Evolutionary conservation across 768 basidiomycete genomes (phyloP).

Genomic region (Russula virescens): DNA sequence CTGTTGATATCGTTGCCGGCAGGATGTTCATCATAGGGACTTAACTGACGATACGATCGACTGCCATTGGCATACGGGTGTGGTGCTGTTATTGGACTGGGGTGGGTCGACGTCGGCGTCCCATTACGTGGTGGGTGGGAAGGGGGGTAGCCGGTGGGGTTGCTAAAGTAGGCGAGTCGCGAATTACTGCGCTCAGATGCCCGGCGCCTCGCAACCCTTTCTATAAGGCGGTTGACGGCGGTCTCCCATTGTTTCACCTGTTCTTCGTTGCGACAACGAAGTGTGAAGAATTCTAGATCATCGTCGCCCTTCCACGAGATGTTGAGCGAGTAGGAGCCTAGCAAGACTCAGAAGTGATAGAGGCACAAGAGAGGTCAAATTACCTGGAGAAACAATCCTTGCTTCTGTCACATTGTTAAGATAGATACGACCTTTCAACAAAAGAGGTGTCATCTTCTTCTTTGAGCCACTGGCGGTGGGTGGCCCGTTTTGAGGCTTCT

Average conservation of each 20-base stretch:
- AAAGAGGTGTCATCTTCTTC: slow-evolving; percentile 73
- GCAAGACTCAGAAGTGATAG: slow-evolving; percentile 1
- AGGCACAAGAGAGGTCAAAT: slow-evolving; percentile 29
- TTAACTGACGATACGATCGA: slow-evolving; percentile 21
- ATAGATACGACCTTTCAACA: slow-evolving; percentile 95
- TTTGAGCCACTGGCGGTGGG: slow-evolving; percentile 48
- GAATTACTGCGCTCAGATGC: slow-evolving; percentile 59
- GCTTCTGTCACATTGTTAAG: slow-evolving; percentile 92
- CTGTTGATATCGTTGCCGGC: slow-evolving; percentile 26
- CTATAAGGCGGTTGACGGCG: slow-evolving; percentile 82
- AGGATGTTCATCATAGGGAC: slow-evolving; percentile 20
- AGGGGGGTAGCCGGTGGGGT: slow-evolving; percentile 42
- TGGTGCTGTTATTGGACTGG: slow-evolving; percentile 4
- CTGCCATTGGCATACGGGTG: slow-evolving; percentile 27
- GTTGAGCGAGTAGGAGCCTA: slow-evolving; percentile 70
- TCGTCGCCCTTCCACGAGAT: slow-evolving; percentile 96
- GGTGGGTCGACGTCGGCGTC: slow-evolving; percentile 25
- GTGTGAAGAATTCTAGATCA: slow-evolving; percentile 87
- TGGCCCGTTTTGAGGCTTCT: slow-evolving; percentile 62
- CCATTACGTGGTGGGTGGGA: slow-evolving; percentile 20
- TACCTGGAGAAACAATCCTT: slow-evolving; percentile 47
- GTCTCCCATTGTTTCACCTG: slow-evolving; percentile 90
- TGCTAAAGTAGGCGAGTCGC: slow-evolving; percentile 40
- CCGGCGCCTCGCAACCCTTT: slow-evolving; percentile 63
- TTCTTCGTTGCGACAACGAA: slow-evolving; percentile 90